A percentile compares a stretch with the other conserved stretches of the same genome.
Conservation (phyloP, 345 rosid genomes). For the Salix exigua region DNA sequence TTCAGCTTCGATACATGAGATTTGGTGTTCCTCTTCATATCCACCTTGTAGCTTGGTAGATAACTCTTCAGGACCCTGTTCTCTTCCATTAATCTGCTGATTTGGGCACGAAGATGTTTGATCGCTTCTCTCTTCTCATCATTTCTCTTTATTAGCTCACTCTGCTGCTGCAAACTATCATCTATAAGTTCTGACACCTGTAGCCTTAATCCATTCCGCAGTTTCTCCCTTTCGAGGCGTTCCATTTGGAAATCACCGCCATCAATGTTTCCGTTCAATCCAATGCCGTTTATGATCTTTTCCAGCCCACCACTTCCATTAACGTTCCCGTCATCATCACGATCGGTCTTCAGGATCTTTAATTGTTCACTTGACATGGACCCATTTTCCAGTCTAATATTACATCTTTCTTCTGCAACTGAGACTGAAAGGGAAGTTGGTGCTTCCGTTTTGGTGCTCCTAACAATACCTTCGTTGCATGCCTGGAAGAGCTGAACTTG, state of each 20-base stretch:
- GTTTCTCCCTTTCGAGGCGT: slow-evolving; percentile 2
- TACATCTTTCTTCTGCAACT: neutral
- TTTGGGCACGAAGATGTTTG: slow-evolving; percentile 20
- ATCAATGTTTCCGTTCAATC: neutral
- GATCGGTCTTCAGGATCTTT: neutral
- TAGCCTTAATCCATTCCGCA: slow-evolving; percentile 14
- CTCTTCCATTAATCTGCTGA: slow-evolving; percentile 16
- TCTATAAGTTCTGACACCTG: slow-evolving; percentile 16
- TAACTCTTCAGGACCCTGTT: slow-evolving; percentile 9
- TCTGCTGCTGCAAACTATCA: slow-evolving; percentile 24
- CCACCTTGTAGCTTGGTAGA: neutral
- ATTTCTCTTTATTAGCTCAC: slow-evolving; percentile 29
- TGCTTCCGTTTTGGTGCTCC: slow-evolving; percentile 1
- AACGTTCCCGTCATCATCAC: neutral
- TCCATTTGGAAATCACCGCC: neutral
- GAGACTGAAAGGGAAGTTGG: neutral
- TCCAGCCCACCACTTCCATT: neutral
- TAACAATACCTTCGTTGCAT: neutral
- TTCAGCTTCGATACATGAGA: slow-evolving; percentile 7
- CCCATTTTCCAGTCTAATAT: neutral
- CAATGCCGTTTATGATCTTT: neutral
- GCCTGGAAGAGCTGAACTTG: neutral
- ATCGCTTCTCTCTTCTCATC: slow-evolving; percentile 33
- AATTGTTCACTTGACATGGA: neutral
- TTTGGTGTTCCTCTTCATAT: neutral